Base-by-base conservation (phyloP, 1,139 yeast species). In the Geotrichum bryndzae region DNA sequence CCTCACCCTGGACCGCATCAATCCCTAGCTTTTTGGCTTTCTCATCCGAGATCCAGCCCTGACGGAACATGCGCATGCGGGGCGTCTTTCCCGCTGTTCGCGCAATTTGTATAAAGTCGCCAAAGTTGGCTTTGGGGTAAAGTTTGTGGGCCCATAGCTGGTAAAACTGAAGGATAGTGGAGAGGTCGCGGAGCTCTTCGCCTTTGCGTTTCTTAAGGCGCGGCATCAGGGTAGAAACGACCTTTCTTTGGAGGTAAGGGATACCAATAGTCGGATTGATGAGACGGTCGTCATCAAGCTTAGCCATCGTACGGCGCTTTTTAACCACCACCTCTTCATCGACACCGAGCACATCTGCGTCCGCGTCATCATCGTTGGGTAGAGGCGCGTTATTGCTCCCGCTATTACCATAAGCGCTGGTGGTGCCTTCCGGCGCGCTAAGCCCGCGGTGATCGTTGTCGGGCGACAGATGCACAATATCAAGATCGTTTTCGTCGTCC, bases 141-240 rank as follows among this genome's bases (percentile, higher is more conserved):
- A 90, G 71, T 4, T 85, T 82, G 72, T 90, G 96, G 33, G 92
- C 91, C 96, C 96, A 90, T 41, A 90, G 73, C 73, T 89, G 96
- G 73, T 89, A 90, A 68, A 83, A 84, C 64, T 82, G 84, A 33
- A 89, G 74, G 1, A 90, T 76, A 54, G 76, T 74, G 8, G 76
- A 71, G 59, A 84, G 69, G 66, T 83, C 84, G 23, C 78, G 77
- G 61, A 76, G 67, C 23, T 57, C 62, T 22, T 74, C 72, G 4
- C 79, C 79, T 53, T 70, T 71, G n/a, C 79, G 79, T 56, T 74
- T 75, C 63, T 76, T 70, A 53, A 66, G 63, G 29, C 58, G 54
- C 22, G 60, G 60, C 13, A 76, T 59, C 29, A 66, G 63, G 46
- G 65, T 66, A 0, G 70, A 65, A 18, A 57, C 50, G 13, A 73